phyloP scores from a whole-genome alignment of 2,329 filamentous ascomycete genomes.

The Talaromyces amestolkiae region DNA sequence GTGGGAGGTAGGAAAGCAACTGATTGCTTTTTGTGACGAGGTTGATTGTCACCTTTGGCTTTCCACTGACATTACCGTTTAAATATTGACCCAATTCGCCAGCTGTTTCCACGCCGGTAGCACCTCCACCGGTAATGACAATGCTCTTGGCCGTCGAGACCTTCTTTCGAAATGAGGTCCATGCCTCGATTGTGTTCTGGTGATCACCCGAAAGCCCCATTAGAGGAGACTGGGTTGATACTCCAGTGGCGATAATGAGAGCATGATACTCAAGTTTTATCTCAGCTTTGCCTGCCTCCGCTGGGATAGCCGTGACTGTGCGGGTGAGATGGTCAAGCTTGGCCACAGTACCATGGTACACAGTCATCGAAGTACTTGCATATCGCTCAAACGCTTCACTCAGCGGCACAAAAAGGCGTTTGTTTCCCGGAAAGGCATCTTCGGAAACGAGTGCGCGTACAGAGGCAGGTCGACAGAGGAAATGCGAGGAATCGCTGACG shows the following conservation, averaged over 20 bases:
- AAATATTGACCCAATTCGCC: slow-evolving; percentile 54
- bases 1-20: slow-evolving; percentile 45
- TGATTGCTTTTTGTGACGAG: slow-evolving; percentile 41
- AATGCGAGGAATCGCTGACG: slow-evolving; percentile 43
- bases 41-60: slow-evolving; percentile 43
- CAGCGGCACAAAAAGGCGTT: slow-evolving; percentile 45
- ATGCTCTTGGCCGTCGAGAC: slow-evolving; percentile 44
- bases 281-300: slow-evolving; percentile 22
- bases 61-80: slow-evolving; percentile 39
- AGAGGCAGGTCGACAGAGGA: slow-evolving; percentile 45
- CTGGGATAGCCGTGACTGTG: slow-evolving; percentile 28
- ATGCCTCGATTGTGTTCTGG: slow-evolving; percentile 33
- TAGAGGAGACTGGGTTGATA: slow-evolving; percentile 47
- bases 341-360: slow-evolving; percentile 45
- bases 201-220: slow-evolving; percentile 41
- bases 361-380: slow-evolving; percentile 35
- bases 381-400: slow-evolving; percentile 42
- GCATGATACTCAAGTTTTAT: slow-evolving; percentile 41
- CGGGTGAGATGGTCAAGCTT: not conserved
- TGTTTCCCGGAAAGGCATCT: slow-evolving; percentile 43
- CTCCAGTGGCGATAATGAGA: slow-evolving; percentile 52
- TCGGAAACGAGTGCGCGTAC: slow-evolving; percentile 51
- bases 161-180: slow-evolving; percentile 41
- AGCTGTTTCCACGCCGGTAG: slow-evolving; percentile 46
- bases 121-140: slow-evolving; percentile 33